Conservation (phyloP, 495 filamentous ascomycete species). For the Podospora sp. region DNA sequence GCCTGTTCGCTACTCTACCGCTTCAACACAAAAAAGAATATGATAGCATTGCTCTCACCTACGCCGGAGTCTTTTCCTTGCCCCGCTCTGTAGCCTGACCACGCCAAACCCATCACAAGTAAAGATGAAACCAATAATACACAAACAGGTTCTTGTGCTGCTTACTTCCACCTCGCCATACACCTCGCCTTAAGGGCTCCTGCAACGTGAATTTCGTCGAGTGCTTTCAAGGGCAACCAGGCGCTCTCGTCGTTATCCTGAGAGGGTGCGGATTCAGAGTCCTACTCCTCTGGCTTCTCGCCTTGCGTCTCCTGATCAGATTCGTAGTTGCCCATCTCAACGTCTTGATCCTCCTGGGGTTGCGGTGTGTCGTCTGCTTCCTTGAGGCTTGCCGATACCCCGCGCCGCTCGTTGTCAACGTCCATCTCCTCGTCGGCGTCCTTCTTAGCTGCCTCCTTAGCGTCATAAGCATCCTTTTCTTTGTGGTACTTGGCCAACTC, state of each 20-base stretch:
- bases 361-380: slow-evolving; percentile 18
- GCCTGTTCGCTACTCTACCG: not conserved
- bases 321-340: slow-evolving; percentile 48
- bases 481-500: slow-evolving; percentile 47
- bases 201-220: too few relatives aligned
- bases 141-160: not conserved
- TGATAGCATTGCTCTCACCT: not conserved
- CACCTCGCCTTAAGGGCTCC: too few relatives aligned
- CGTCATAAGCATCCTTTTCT: slow-evolving; percentile 44
- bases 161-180: not conserved
- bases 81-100: not conserved
- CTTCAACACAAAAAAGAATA: not conserved
- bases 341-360: slow-evolving; percentile 39
- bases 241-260: not conserved
- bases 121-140: slow-evolving; percentile 1
- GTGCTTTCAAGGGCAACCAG: not conserved
- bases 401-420: slow-evolving; percentile 18
- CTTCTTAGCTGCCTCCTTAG: slow-evolving; percentile 25
- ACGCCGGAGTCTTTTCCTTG: not conserved
- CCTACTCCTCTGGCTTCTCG: slow-evolving; percentile 33
- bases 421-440: slow-evolving; percentile 29
- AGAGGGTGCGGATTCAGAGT: not conserved
- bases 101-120: not conserved
- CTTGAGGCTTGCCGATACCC: slow-evolving; percentile 8
- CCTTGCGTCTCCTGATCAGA: slow-evolving; percentile 40